Base-by-base conservation (phyloP, 768 basidiomycete genomes). In the Rhizopogon vesiculosus region DNA sequence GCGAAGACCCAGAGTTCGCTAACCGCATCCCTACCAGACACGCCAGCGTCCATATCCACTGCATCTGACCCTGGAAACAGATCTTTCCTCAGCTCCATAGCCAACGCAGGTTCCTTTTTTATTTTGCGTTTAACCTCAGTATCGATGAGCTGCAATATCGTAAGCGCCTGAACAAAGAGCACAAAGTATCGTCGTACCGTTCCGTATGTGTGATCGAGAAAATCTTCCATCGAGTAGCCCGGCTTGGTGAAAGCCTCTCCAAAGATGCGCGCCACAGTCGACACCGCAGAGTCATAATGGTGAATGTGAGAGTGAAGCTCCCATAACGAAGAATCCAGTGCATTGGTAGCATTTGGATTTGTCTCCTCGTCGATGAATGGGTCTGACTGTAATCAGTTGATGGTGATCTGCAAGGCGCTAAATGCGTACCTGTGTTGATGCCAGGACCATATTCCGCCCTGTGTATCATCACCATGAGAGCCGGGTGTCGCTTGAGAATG, bases 221-320 rank as follows among this genome's bases (percentile, higher is more conserved):
- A 99, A 67, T 98, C 96, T 61, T 98, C 96, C 83, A 97, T 82
- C 13, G 83, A 76, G 70, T 94, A 98, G 38, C 77, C 78, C 16
- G 87, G 91, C 66, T 96, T 98, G n/a, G 93, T 98, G 72, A 99
- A 97, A 5, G 89, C 87, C 66, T 95, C 93, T 12, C 79, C 78
- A 62, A 97, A 91, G 53, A 99, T 86, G 64, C 87, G 87, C 29
- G 84, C 85, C 45, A 98, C 69, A 0, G 91, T 91, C n/a, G 91
- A 84, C n/a, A 96, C 88, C 1, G 85, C 81, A 1, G 89, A 74
- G 58, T 94, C 86, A 66, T 98, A 98, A 70, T 99, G 96, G 22
- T 76, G 70, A 56, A 80, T 76, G 57, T 95, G 87, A 0, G 89
- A 80, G 53, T 84, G 73, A 38, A 99, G 79, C 72, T 99, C 96